These are phyloP conservation scores for Fusarium sp. DNA, from an alignment of 2,329 filamentous ascomycete species.

Conservation along the genomic window DNA sequence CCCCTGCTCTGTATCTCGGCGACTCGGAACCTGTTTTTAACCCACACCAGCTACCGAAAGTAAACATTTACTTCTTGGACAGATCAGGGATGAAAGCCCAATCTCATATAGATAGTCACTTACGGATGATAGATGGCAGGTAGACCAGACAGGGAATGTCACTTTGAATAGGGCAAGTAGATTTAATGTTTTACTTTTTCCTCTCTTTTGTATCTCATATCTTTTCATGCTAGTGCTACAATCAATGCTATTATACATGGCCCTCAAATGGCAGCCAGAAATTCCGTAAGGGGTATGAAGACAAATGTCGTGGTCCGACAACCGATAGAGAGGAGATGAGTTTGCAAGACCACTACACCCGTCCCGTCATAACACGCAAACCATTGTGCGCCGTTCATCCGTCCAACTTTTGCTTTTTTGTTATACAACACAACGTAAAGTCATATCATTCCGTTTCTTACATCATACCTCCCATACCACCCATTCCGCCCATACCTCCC, in stretches of 20 bases:
- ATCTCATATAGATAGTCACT: neutral
- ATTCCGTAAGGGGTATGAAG: conserved; percentile 47
- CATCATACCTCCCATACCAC: conserved; percentile 69
- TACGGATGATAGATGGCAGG: neutral
- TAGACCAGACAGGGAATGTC: neutral
- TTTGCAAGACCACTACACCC: conserved; percentile 49
- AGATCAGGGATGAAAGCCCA: neutral
- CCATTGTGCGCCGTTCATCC: conserved; percentile 58
- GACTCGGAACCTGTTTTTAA: conserved; percentile 14
- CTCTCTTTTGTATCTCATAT: conserved; percentile 33
- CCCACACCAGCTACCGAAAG: neutral
- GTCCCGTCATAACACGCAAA: conserved; percentile 59
- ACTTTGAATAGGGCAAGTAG: neutral
- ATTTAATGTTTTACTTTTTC: conserved; percentile 25
- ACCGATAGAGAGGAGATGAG: conserved; percentile 52
- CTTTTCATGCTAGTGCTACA: conserved; percentile 47
- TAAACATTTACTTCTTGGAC: neutral
- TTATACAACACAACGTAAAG: conserved; percentile 46
- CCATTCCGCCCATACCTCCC: conserved; percentile 71
- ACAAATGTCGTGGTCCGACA: conserved; percentile 42
- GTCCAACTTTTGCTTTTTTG: conserved; percentile 41
- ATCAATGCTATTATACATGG: conserved; percentile 52
- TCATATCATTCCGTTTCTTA: conserved; percentile 54
- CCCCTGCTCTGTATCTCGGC: conserved; percentile 14
- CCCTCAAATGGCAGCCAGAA: conserved; percentile 45